Conservation (phyloP, 1,139 yeast genomes). For the Debaryomyces robertsiae region DNA sequence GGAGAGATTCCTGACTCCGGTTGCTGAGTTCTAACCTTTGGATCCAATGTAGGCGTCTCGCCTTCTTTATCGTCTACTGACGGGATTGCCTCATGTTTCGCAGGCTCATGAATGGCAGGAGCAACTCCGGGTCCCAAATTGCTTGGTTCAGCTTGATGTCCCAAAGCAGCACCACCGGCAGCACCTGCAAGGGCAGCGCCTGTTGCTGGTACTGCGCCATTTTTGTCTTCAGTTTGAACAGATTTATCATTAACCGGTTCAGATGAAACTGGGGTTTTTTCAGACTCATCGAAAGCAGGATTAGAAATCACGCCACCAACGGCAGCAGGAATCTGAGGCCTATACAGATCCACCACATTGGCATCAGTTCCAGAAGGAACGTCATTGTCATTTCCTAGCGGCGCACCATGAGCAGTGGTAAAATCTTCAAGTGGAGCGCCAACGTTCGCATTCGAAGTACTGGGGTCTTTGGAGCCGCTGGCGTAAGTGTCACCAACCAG, state of each 20-base stretch:
- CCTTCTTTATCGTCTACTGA: slow-evolving; percentile 11
- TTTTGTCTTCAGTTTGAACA: slow-evolving; percentile 5
- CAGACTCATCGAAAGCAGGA: too few species aligned
- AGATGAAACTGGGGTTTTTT: too few species aligned
- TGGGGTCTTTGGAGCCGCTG: too few species aligned
- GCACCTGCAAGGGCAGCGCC: slow-evolving; percentile 8
- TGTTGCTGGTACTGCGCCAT: not conserved
- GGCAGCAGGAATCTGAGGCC: too few species aligned
- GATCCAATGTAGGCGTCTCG: slow-evolving; percentile 33
- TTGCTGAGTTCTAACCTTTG: slow-evolving; percentile 21
- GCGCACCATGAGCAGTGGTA: not conserved
- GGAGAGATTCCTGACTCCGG: too few species aligned
- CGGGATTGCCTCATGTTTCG: not conserved
- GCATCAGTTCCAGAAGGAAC: too few species aligned
- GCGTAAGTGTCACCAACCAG: too few species aligned
- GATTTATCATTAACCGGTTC: slow-evolving; percentile 5
- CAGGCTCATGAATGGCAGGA: too few species aligned
- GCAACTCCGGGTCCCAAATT: too few species aligned
- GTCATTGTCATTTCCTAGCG: not conserved
- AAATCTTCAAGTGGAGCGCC: not conserved
- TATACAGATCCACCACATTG: too few species aligned
- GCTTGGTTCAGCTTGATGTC: not conserved
- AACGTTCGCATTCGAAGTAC: not conserved
- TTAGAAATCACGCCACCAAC: too few species aligned
- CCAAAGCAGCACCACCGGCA: slow-evolving; percentile 17